Evolutionary conservation across 2,329 filamentous ascomycete genomes (phyloP).

Genomic region (Fusarium anguioides): DNA sequence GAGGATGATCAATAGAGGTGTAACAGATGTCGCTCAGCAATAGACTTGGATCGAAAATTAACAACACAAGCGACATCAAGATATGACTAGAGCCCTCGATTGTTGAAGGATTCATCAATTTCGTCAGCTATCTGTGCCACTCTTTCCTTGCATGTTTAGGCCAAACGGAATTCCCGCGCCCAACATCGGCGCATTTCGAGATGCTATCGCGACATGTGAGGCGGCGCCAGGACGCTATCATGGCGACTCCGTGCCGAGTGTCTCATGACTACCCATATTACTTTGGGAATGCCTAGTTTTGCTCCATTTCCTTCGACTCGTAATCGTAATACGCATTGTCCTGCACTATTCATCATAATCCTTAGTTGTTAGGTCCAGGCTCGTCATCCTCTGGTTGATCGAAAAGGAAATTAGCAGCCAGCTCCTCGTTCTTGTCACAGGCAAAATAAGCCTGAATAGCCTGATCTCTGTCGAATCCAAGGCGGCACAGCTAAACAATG

Average conservation of each 20-base stretch:
- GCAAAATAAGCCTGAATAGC: constrained; percentile 99
- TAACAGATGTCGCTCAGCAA: neutral
- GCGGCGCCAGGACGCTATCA: constrained; percentile 30
- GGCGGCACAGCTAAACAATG: constrained; percentile 77
- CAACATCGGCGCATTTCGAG: constrained; percentile 29
- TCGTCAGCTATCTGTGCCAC: constrained; percentile 41
- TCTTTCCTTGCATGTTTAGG: constrained; percentile 30
- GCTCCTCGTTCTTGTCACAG: constrained; percentile 99
- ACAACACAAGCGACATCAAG: too few species aligned
- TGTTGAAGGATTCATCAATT: constrained; percentile 39
- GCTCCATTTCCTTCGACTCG: constrained; percentile 38
- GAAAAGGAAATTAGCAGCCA: constrained; percentile 97
- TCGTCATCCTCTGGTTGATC: constrained; percentile 93
- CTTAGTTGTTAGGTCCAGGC: constrained; percentile 57
- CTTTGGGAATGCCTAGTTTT: constrained; percentile 39
- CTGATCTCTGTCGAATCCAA: constrained; percentile 92
- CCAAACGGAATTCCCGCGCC: constrained; percentile 30
- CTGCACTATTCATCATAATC: constrained; percentile 39
- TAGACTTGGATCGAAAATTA: too few species aligned
- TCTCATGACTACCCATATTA: constrained; percentile 40
- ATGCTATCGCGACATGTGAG: constrained; percentile 30
- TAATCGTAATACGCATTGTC: constrained; percentile 43
- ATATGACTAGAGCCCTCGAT: neutral
- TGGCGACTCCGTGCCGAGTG: constrained; percentile 36
- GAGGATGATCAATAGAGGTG: neutral